Percentiles rank a stretch among this genome's conserved stretches.
phyloP scores from a whole-genome alignment of 2,329 filamentous ascomycete species.

The Aspergillus alliaceus region DNA sequence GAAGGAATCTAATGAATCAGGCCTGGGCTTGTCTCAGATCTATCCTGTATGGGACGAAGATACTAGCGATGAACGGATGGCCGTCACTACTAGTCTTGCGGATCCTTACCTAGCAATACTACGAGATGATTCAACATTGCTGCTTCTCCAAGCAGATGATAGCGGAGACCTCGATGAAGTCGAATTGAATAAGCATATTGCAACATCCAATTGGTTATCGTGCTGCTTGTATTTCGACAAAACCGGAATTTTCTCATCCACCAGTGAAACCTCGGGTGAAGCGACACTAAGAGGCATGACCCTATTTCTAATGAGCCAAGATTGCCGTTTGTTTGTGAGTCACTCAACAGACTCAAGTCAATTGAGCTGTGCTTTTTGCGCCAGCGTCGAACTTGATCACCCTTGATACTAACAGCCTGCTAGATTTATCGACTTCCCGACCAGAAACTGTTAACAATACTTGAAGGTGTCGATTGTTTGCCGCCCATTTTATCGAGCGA shows the following conservation, averaged over 20 bases:
- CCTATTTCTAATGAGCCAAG: conserved; percentile 73
- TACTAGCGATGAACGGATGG: conserved; percentile 71
- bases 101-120: conserved; percentile 84
- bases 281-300: conserved; percentile 54
- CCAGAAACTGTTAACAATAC: conserved; percentile 70
- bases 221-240: conserved; percentile 79
- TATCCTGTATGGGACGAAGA: conserved; percentile 91
- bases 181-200: conserved; percentile 59
- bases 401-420: conserved; percentile 1
- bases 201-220: conserved; percentile 73
- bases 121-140: conserved; percentile 77
- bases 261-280: conserved; percentile 19
- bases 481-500: conserved; percentile 74
- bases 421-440: conserved; percentile 77
- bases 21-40: conserved; percentile 86
- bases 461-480: conserved; percentile 75
- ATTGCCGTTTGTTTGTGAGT: conserved; percentile 74
- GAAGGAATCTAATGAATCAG: conserved; percentile 44
- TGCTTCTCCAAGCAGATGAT: conserved; percentile 75
- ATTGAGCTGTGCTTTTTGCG: neutral
- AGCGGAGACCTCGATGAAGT: conserved; percentile 85
- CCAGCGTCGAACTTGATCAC: neutral
- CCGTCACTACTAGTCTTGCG: conserved; percentile 77
- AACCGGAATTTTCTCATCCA: conserved; percentile 53
- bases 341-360: neutral